Evolutionary conservation across 352 stramenopile genomes (phyloP).

Genomic region (Phytophthora brassicae): DNA sequence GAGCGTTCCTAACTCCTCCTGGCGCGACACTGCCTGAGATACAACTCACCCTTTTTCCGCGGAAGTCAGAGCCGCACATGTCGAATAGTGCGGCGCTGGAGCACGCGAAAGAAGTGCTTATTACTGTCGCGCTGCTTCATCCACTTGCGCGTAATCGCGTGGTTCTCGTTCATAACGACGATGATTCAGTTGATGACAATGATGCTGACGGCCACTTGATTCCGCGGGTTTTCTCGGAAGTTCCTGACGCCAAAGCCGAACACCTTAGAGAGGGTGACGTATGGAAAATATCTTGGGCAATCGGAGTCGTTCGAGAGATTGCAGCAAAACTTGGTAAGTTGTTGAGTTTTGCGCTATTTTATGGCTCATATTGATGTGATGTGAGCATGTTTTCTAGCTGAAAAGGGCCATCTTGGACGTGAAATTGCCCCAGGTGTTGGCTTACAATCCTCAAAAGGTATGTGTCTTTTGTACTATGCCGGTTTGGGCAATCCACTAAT

Average conservation of each 20-base stretch:
- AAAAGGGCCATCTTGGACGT: constrained; percentile 41
- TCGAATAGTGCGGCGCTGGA: constrained; percentile 47
- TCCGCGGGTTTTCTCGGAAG: constrained; percentile 48
- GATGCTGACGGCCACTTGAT: constrained; percentile 46
- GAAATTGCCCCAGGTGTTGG: constrained; percentile 46
- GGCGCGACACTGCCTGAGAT: constrained; percentile 76
- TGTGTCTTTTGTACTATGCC: not conserved
- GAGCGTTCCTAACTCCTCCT: constrained; percentile 74
- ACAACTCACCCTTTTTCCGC: constrained; percentile 89
- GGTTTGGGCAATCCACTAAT: no score
- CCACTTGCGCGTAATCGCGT: constrained; percentile 53
- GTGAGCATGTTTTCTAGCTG: constrained; percentile 21
- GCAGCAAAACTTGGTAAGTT: constrained; percentile 43
- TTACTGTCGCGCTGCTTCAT: constrained; percentile 84
- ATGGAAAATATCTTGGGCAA: constrained; percentile 65
- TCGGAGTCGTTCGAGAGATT: constrained; percentile 62
- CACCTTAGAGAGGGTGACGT: constrained; percentile 56
- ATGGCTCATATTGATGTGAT: not conserved
- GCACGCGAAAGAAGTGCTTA: constrained; percentile 55
- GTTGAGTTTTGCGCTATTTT: not conserved
- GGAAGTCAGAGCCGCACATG: constrained; percentile 78
- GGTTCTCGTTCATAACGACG: constrained; percentile 32
- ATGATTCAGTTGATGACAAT: constrained; percentile 38
- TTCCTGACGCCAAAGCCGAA: constrained; percentile 47
- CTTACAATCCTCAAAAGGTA: constrained; percentile 38